Evolutionary conservation across 352 stramenopile genomes (phyloP).

Genomic region (Globisporangium acanthophoron): DNA sequence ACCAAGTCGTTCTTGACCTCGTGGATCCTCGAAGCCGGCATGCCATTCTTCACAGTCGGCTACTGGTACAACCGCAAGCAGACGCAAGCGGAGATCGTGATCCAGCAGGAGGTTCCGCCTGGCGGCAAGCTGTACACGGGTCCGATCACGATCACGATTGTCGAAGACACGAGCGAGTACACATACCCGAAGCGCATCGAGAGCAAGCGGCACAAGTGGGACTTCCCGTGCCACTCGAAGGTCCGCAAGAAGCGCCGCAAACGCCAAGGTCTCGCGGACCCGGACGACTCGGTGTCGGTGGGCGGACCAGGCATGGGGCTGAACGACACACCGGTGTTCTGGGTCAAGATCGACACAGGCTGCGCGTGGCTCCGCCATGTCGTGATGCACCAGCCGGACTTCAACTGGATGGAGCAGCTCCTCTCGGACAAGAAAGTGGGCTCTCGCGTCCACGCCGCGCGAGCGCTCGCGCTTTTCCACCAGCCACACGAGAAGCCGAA

Average conservation of each 20-base stretch:
- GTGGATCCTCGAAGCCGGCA: slow-evolving; percentile 78
- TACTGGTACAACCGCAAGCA: slow-evolving; percentile 90
- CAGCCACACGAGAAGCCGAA: slow-evolving; percentile 81
- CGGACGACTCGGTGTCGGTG: slow-evolving; percentile 76
- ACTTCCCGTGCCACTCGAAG: slow-evolving; percentile 83
- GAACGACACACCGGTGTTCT: slow-evolving; percentile 84
- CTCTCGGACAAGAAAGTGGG: slow-evolving; percentile 81
- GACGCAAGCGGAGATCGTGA: slow-evolving; percentile 77
- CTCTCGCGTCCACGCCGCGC: slow-evolving; percentile 71
- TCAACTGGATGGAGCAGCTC: slow-evolving; percentile 88
- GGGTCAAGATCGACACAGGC: slow-evolving; percentile 82
- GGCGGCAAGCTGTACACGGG: slow-evolving; percentile 78
- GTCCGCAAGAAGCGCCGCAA: slow-evolving; percentile 84
- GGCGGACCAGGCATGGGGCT: slow-evolving; percentile 74
- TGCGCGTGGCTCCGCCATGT: slow-evolving; percentile 75
- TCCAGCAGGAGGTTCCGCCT: slow-evolving; percentile 77
- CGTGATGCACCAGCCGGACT: slow-evolving; percentile 84
- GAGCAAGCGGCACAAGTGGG: slow-evolving; percentile 81
- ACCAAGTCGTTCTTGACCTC: slow-evolving; percentile 75
- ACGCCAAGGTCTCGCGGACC: slow-evolving; percentile 70
- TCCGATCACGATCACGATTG: slow-evolving; percentile 79
- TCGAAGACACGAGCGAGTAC: slow-evolving; percentile 83
- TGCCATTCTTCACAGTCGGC: slow-evolving; percentile 84
- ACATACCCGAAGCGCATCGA: slow-evolving; percentile 80
- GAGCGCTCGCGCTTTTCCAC: slow-evolving; percentile 71